Conservation (phyloP, 2,329 filamentous ascomycete species). For the Pseudogymnoascus sp. region DNA sequence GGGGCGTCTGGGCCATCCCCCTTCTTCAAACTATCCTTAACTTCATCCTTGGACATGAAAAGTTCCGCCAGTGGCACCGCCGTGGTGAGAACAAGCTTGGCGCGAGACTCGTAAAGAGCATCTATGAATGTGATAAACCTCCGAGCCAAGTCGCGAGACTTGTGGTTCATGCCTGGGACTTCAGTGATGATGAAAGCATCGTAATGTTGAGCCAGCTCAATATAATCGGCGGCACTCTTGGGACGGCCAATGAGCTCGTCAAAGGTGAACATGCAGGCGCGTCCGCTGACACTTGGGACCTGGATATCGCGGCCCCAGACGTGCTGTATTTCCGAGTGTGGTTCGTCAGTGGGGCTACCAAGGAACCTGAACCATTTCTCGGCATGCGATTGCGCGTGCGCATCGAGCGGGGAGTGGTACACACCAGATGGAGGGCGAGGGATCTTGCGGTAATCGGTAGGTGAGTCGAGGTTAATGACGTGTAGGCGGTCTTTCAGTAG, state of each 20-base stretch:
- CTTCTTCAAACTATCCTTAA: slow-evolving; percentile 51
- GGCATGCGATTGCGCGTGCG: slow-evolving; percentile 68
- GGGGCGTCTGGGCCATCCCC: slow-evolving; percentile 33
- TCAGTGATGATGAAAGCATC: slow-evolving; percentile 88
- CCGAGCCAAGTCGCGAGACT: slow-evolving; percentile 76
- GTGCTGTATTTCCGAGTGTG: slow-evolving; percentile 68
- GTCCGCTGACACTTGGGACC: slow-evolving; percentile 81
- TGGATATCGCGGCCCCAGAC: slow-evolving; percentile 91
- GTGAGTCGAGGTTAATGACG: slow-evolving; percentile 89
- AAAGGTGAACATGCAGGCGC: slow-evolving; percentile 86
- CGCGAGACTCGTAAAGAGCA: slow-evolving; percentile 83
- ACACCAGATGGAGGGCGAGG: slow-evolving; percentile 87
- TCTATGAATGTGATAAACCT: slow-evolving; percentile 98
- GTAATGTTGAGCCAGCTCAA: slow-evolving; percentile 84
- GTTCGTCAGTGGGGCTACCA: slow-evolving; percentile 69
- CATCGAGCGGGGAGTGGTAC: slow-evolving; percentile 82
- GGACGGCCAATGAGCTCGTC: slow-evolving; percentile 82
- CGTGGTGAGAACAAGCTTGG: slow-evolving; percentile 91
- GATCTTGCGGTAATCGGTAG: slow-evolving; percentile 95
- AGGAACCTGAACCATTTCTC: slow-evolving; percentile 95
- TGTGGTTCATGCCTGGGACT: slow-evolving; percentile 84
- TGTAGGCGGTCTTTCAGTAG: slow-evolving; percentile 77
- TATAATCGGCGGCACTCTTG: slow-evolving; percentile 88
- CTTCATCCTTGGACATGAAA: slow-evolving; percentile 68
- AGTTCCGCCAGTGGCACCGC: slow-evolving; percentile 77